A percentile compares a stretch with the other conserved stretches of the same genome.
Conservation (phyloP, 202 grass and related monocot species). For the Musa balbisiana region DNA sequence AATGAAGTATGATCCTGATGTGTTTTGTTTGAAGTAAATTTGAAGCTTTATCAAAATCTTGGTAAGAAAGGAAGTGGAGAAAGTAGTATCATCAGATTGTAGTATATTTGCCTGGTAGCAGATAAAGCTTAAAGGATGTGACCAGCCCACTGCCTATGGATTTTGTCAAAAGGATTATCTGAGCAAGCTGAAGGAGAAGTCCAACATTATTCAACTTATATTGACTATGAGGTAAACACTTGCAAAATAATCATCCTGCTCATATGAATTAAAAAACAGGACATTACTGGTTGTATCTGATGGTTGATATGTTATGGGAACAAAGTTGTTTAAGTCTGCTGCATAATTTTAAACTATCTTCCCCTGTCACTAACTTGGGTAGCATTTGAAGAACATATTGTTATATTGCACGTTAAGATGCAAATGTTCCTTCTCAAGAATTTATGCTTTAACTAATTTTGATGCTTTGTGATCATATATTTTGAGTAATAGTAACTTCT, state of each 20-base stretch:
- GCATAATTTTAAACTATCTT: too few relatives aligned
- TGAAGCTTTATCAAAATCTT: slow-evolving; percentile 91
- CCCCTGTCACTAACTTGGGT: too few relatives aligned
- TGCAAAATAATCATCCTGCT: background rate
- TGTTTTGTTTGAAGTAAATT: slow-evolving; percentile 85
- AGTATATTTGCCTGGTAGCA: slow-evolving; percentile 86
- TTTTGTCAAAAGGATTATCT: slow-evolving; percentile 98
- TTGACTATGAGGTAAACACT: slow-evolving; percentile 80
- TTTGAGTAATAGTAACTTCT: too few relatives aligned
- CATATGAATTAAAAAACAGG: background rate
- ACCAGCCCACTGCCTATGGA: slow-evolving; percentile 76
- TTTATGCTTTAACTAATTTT: too few relatives aligned
- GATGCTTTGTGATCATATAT: too few relatives aligned
- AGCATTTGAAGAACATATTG: too few relatives aligned
- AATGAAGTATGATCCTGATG: slow-evolving; percentile 66
- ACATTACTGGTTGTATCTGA: background rate
- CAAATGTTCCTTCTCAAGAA: too few relatives aligned
- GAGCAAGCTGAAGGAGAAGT: slow-evolving; percentile 81
- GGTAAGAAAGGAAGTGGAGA: slow-evolving; percentile 92
- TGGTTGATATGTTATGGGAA: background rate
- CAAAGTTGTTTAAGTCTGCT: background rate
- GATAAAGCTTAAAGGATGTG: slow-evolving; percentile 85
- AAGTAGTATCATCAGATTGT: slow-evolving; percentile 77
- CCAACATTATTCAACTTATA: slow-evolving; percentile 89
- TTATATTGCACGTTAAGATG: too few relatives aligned